These are phyloP conservation scores for Lepraria neglecta DNA, from an alignment of 495 filamentous ascomycete genomes.

Conservation along the genomic window DNA sequence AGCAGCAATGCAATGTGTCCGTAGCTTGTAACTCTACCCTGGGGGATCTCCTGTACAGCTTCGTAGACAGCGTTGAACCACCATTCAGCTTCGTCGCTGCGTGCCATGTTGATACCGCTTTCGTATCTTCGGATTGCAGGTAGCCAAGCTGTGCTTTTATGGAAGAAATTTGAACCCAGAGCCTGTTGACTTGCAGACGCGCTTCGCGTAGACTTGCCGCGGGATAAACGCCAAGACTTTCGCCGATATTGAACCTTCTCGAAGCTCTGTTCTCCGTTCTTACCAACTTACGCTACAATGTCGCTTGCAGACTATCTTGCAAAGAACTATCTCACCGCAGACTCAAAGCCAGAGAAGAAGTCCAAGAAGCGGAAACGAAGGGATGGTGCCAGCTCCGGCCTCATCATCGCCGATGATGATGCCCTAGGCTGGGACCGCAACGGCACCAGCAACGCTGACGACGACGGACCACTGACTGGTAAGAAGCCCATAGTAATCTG, in stretches of 20 bases:
- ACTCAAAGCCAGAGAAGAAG: conserved; percentile 65
- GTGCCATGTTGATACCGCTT: conserved; percentile 48
- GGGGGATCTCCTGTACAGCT: conserved; percentile 73
- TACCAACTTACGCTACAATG: conserved; percentile 18
- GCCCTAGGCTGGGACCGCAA: conserved; percentile 58
- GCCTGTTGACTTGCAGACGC: neutral
- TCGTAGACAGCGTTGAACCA: conserved; percentile 81
- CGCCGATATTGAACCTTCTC: neutral
- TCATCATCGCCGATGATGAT: conserved; percentile 92
- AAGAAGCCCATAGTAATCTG: neutral
- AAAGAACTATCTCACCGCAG: conserved; percentile 85
- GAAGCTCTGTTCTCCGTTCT: neutral
- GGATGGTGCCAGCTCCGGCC: conserved; percentile 44
- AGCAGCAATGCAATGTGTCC: conserved; percentile 79
- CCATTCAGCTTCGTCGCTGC: conserved; percentile 73
- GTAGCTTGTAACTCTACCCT: conserved; percentile 78
- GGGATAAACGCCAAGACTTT: neutral
- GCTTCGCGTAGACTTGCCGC: neutral
- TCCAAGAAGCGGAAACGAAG: conserved; percentile 78
- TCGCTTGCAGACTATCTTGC: conserved; percentile 84
- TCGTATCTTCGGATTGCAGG: neutral
- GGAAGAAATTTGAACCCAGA: too few relatives aligned
- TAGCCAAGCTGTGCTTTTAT: too few relatives aligned
- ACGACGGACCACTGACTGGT: conserved; percentile 42
- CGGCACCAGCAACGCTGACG: conserved; percentile 33